phyloP scores from a whole-genome alignment of 1,139 yeast species.

The Sporopachydermia cereana region DNA sequence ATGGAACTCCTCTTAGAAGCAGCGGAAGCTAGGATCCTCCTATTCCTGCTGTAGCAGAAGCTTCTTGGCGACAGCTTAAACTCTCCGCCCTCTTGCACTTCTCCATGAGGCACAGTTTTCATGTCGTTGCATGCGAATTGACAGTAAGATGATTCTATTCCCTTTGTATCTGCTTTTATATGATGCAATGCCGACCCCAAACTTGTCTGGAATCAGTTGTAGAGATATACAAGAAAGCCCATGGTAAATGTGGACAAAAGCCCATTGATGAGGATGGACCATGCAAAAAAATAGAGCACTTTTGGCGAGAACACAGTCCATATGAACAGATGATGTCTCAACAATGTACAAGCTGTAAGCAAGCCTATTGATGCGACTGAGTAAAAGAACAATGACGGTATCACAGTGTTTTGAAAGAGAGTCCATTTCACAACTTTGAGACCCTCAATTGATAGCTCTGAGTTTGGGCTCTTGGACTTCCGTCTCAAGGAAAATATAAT shows the following conservation, averaged over 20 bases:
- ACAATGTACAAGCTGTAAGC: constrained; percentile 54
- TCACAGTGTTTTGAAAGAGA: constrained; percentile 27
- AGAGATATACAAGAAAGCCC: constrained; percentile 3
- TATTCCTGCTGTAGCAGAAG: no score
- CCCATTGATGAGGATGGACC: constrained; percentile 49
- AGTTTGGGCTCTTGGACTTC: constrained; percentile 8
- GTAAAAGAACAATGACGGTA: constrained; percentile 39
- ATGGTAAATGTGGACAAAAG: constrained; percentile 27
- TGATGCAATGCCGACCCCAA: no score
- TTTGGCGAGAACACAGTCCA: constrained; percentile 99
- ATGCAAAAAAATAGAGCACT: constrained; percentile 64
- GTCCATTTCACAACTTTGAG: constrained; percentile 25
- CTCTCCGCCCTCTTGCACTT: no score
- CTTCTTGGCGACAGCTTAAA: no score
- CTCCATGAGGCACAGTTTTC: no score
- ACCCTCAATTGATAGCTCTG: constrained; percentile 15
- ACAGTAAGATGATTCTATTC: no score
- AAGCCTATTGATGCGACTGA: constrained; percentile 46
- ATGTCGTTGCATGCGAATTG: no score
- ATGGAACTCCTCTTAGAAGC: no score
- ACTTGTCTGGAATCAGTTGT: background rate
- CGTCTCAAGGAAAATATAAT: constrained; percentile 8
- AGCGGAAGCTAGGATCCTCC: no score
- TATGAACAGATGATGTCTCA: constrained; percentile 79
- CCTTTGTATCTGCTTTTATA: no score